Conservation (phyloP, 495 filamentous ascomycete species). For the Aspergillus leporis region DNA sequence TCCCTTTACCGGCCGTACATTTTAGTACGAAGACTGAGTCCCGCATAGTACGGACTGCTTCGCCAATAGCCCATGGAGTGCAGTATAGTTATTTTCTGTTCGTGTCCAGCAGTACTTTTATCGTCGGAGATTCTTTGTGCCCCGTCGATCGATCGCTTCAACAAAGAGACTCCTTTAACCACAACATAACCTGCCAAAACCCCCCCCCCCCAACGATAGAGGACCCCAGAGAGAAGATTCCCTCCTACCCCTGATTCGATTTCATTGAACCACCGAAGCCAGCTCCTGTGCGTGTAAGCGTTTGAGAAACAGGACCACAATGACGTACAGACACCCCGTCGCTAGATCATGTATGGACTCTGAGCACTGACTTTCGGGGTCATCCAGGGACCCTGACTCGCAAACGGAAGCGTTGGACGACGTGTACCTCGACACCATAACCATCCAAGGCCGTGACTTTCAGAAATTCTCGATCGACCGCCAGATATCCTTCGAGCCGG, state of each 20-base stretch:
- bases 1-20: conserved; percentile 28
- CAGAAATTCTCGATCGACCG: conserved; percentile 75
- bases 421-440: conserved; percentile 60
- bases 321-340: conserved; percentile 34
- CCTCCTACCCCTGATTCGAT: conserved; percentile 21
- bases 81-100: conserved; percentile 26
- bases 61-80: conserved; percentile 21
- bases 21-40: conserved; percentile 33
- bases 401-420: conserved; percentile 58
- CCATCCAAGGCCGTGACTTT: conserved; percentile 67
- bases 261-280: conserved; percentile 13
- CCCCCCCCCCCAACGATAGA: conserved; percentile 18
- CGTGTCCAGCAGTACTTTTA: conserved; percentile 19
- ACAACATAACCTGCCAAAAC: conserved; percentile 21
- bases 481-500: conserved; percentile 72
- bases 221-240: conserved; percentile 18
- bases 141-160: conserved; percentile 21
- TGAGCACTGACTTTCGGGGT: conserved; percentile 20
- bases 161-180: conserved; percentile 8
- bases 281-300: conserved; percentile 15
- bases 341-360: conserved; percentile 9
- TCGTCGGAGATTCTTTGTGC: conserved; percentile 19
- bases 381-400: conserved; percentile 48
- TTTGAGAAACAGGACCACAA: conserved; percentile 20
- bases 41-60: conserved; percentile 27